A percentile compares a stretch with the other conserved stretches of the same genome.
These are phyloP conservation scores for Lojkania enalia DNA, from an alignment of 2,329 filamentous ascomycete genomes.

Conservation along the genomic window DNA sequence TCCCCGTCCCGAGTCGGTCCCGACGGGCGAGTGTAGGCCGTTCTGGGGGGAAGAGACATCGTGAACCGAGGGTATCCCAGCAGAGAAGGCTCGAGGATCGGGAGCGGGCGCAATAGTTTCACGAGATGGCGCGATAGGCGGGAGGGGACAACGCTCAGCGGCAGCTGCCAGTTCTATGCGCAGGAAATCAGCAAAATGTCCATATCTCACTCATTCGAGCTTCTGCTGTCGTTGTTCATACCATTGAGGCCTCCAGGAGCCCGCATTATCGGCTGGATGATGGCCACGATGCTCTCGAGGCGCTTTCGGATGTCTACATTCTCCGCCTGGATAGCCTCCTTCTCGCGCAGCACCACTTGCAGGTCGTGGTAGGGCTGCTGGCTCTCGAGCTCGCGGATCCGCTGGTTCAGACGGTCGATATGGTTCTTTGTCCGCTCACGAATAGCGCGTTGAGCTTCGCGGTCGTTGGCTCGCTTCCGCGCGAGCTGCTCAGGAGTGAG, in stretches of 20 bases:
- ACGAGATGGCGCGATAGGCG: constrained; percentile 25
- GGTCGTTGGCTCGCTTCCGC: constrained; percentile 88
- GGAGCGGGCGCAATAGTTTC: constrained; percentile 18
- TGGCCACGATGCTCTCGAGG: constrained; percentile 65
- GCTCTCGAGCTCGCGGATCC: constrained; percentile 74
- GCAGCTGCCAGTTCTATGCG: constrained; percentile 51
- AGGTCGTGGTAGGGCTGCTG: constrained; percentile 85
- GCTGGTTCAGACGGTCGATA: constrained; percentile 73
- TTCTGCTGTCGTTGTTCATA: no score
- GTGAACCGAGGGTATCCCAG: constrained; percentile 19
- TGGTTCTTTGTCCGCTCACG: constrained; percentile 79
- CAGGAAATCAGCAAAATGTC: background rate
- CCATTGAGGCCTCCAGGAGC: constrained; percentile 49
- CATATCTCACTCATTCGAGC: background rate
- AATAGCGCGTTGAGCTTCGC: constrained; percentile 83
- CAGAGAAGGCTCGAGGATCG: constrained; percentile 27
- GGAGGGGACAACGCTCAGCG: constrained; percentile 51
- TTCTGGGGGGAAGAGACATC: constrained; percentile 27
- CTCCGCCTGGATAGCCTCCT: constrained; percentile 76
- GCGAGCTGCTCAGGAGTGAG: constrained; percentile 86
- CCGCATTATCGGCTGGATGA: constrained; percentile 63
- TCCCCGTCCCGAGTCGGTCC: constrained; percentile 25
- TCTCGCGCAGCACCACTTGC: constrained; percentile 73
- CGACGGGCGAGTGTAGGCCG: constrained; percentile 31
- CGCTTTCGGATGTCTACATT: constrained; percentile 76